phyloP scores from a whole-genome alignment of 1,284 basidiomycete species.

The Chiua sp. region DNA sequence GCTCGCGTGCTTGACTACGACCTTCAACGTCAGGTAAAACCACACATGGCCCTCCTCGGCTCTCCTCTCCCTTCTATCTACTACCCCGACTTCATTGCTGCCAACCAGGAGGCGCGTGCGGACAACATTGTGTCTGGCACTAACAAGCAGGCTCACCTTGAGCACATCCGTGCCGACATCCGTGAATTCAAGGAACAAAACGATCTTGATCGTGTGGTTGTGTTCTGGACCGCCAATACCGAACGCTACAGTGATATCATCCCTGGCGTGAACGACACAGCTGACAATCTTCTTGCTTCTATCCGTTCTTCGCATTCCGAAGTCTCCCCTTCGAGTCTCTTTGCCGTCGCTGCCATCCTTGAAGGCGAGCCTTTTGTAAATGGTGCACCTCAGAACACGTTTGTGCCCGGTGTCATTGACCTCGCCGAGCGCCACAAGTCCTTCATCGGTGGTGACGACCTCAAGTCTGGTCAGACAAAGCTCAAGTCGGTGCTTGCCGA shows the following conservation, averaged over 20 bases:
- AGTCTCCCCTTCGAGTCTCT: constrained; percentile 94
- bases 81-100: constrained; percentile 95
- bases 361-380: constrained; percentile 97
- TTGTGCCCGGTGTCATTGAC: constrained; percentile 94
- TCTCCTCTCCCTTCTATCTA: constrained; percentile 95
- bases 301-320: constrained; percentile 90
- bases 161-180: constrained; percentile 92
- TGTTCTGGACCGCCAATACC: constrained; percentile 99
- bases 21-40: constrained; percentile 93
- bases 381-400: constrained; percentile 99
- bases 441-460: constrained; percentile 98
- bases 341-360: constrained; percentile 95
- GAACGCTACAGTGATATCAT: constrained; percentile 98
- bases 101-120: constrained; percentile 96
- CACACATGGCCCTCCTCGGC: constrained; percentile 82
- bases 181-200: constrained; percentile 91
- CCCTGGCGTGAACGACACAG: constrained; percentile 95
- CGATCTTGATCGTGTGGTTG: constrained; percentile 85
- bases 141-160: constrained; percentile 92
- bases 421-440: constrained; percentile 90
- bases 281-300: constrained; percentile 84
- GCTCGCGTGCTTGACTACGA: constrained; percentile 97
- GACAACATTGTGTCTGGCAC: constrained; percentile 89
- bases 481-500: constrained; percentile 90
- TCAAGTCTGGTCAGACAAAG: constrained; percentile 96